Base-by-base conservation (phyloP, 306 rosid species). In the Vicia faba region DNA sequence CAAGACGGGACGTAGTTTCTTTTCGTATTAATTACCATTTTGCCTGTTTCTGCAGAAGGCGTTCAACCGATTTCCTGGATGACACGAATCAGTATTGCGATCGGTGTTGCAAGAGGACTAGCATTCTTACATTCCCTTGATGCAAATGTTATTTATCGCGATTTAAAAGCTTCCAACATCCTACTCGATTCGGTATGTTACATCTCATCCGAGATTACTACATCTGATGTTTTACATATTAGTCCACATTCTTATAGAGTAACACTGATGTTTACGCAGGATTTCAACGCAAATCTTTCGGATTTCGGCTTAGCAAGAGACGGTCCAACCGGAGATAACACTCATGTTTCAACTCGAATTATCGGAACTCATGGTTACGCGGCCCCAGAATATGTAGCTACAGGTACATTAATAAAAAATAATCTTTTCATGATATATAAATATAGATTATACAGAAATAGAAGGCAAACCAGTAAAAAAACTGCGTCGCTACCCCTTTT, bases 231-330 rank as follows among this genome's bases (percentile, higher is more conserved):
- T 65, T 68, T 65, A 45, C 35, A 18, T 31, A 19, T 14, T 44
- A 57, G 57, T 55, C 41, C 41, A 61, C 53, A 38, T 70, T 50
- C 79, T 69, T 46, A 81, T 33, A 73, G 68, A 73, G 55, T 59
- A 11, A 33, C 29, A 4, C 39, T 33, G 23, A 55, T 38, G 29
- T 38, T 62, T 67, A 15, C 74, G 71, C 18, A 93, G 98, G 93
- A 88, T 61, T 93, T 93, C 84, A 89, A 69, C 48, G 85, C 93
- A 2, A 88, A 82, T 71, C 96, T 93, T 64, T 93, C 96, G 1
- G 98, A 89, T 84, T 93, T 93, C 35, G 96, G 98, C 39, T 83
- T 93, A 74, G 98, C 98, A 70, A 93, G 96, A 71, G 98, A 93
- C 70, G 96, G 96, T n/a, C 96, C 96, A 7, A 93, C 96, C 1